Base-by-base conservation (phyloP, 2,329 filamentous ascomycete species). In the Aspergillus brunneoviolaceus region DNA sequence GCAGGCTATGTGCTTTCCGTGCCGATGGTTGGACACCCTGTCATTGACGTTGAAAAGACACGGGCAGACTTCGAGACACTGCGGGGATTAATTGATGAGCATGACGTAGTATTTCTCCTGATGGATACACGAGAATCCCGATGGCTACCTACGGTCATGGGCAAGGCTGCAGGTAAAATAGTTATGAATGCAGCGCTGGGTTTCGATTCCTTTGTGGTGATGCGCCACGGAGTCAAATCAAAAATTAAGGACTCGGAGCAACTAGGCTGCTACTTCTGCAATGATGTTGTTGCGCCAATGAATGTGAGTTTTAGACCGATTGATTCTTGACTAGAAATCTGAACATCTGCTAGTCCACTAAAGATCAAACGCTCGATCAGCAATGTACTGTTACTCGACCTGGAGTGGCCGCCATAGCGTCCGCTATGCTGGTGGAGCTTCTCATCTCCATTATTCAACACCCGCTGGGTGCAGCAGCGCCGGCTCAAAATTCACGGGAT, bases 301-400 rank as follows among this genome's bases (percentile, higher is more conserved):
- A 92, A 98, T 79, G 93, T 96, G 80, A 86, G 89, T 84, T 39
- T 48, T 35, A 42, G 21, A 19, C 25, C 14, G 52, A 29, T 39
- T 48, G 51, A 53, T 2, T 27, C 48, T 42, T 61, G 65, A 62
- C 60, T 55, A 49, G 58, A 54, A 14, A 29, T 51, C 63, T 68
- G 58, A 68, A 39, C 49, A 42, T n/a, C 29, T 61, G 52, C 70
- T 14, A 96, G 91, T 96, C 92, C 2, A 85, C 96, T 72, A 96
- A 94, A 76, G 92, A 96, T 70, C 91, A 93, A 68, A 98, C 95
- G 0, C 87, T 99, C 11, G 95, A 99, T 73, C 95, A 99, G 74
- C 95, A 98, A 77, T 99, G 95, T 76, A 99, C 95, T 0, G 95
- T 99, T 21, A 99, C 95, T 2, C 87, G 95, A 10, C 95, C 95